phyloP scores from a whole-genome alignment of 2,329 filamentous ascomycete species.

The Cladophialophora chaetospira region DNA sequence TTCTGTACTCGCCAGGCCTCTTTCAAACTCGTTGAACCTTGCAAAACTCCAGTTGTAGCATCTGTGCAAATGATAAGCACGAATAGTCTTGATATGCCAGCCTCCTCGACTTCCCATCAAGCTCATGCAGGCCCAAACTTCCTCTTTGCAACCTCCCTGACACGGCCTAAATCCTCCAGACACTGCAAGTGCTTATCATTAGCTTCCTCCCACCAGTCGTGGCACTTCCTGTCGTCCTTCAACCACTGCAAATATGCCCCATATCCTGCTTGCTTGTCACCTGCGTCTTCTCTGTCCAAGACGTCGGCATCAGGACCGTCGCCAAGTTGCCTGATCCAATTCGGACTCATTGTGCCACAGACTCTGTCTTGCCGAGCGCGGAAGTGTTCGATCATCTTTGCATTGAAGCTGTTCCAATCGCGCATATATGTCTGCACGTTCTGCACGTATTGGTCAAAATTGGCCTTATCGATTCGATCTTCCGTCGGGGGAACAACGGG shows the following conservation, averaged over 20 bases:
- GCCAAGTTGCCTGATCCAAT: constrained; percentile 57
- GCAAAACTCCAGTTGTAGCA: neutral
- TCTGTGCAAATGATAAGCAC: neutral
- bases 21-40: too few relatives aligned
- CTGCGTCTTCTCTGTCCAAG: constrained; percentile 11
- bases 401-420: constrained; percentile 59
- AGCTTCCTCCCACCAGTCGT: constrained; percentile 52
- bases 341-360: constrained; percentile 46
- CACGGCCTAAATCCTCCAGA: constrained; percentile 44
- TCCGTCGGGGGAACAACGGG: constrained; percentile 46
- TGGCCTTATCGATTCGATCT: constrained; percentile 46
- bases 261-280: constrained; percentile 43
- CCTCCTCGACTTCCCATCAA: neutral
- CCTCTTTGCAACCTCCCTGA: constrained; percentile 35
- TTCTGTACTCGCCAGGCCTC: too few relatives aligned
- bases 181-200: constrained; percentile 48
- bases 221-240: constrained; percentile 48
- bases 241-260: constrained; percentile 48
- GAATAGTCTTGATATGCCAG: neutral
- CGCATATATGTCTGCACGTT: constrained; percentile 59
- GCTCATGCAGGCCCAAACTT: constrained; percentile 12
- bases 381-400: constrained; percentile 59
- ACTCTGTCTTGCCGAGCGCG: constrained; percentile 53
- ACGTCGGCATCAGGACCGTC: constrained; percentile 31
- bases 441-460: constrained; percentile 55